Percentiles rank a stretch among this genome's conserved stretches.
Conservation (phyloP, 1,284 basidiomycete species). For the Ustilago cynodontis region DNA sequence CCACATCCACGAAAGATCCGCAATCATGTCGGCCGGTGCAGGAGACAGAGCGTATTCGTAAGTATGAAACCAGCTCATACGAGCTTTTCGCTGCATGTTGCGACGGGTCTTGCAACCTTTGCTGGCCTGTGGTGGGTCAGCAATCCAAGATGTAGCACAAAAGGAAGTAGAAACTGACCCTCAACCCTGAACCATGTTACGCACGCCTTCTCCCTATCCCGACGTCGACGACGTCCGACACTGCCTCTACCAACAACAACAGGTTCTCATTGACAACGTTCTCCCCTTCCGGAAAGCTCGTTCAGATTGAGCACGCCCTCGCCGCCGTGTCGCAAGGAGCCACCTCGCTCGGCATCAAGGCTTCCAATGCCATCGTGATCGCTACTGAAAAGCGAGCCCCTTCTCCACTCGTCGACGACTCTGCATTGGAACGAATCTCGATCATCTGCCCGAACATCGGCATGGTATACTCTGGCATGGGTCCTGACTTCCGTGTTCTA, state of each 20-base stretch:
- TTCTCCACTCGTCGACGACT: slow-evolving; percentile 96
- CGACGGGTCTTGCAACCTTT: not conserved
- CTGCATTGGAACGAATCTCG: slow-evolving; percentile 93
- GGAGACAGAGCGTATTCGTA: slow-evolving; percentile 67
- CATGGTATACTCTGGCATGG: slow-evolving; percentile 97
- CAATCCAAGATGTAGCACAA: not conserved
- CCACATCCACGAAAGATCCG: not conserved
- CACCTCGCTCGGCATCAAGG: slow-evolving; percentile 98
- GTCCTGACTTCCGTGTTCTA: slow-evolving; percentile 95
- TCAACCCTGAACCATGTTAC: not conserved
- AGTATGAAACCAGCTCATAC: slow-evolving; percentile 4
- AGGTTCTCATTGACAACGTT: slow-evolving; percentile 99
- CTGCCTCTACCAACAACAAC: not conserved
- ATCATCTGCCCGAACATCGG: slow-evolving; percentile 98
- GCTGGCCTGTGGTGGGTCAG: not conserved
- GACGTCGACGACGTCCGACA: not conserved
- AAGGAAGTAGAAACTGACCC: not conserved
- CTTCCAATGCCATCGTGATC: slow-evolving; percentile 97
- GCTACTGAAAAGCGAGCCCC: slow-evolving; percentile 99
- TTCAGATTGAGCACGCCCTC: slow-evolving; percentile 97
- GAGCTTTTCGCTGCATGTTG: not conserved
- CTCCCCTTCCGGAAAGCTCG: slow-evolving; percentile 89
- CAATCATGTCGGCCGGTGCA: slow-evolving; percentile 65
- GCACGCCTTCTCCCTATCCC: not conserved
- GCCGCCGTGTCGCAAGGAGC: slow-evolving; percentile 89